A percentile compares a stretch with the other conserved stretches of the same genome.
Evolutionary conservation across 306 rosid species (phyloP).

Genomic region (Cercis canadensis): DNA sequence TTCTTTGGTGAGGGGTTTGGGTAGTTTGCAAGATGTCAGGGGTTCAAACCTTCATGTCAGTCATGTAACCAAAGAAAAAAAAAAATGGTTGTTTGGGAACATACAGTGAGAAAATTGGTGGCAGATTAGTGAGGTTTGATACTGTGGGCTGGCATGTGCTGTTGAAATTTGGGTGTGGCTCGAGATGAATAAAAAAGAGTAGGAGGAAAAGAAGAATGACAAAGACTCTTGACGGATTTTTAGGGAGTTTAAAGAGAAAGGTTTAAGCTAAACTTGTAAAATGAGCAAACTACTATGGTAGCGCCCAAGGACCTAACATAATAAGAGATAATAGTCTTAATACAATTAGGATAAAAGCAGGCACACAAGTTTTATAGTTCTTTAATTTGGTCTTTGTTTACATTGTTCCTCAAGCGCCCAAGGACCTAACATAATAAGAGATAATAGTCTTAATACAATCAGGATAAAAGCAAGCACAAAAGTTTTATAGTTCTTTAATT

Average conservation of each 20-base stretch:
- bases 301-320: not conserved
- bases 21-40: too few species aligned
- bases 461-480: not conserved
- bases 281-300: conserved; percentile 12
- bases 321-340: too few species aligned
- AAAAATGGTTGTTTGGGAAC: not conserved
- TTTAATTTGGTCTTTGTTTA: not conserved
- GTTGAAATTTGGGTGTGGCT: not conserved
- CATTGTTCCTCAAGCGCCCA: too few species aligned
- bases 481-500: too few species aligned
- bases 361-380: not conserved
- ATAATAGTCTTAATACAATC: too few species aligned
- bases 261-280: conserved; percentile 10
- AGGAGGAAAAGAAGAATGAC: conserved; percentile 1
- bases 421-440: too few species aligned
- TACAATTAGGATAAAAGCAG: not conserved
- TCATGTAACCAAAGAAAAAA: too few species aligned
- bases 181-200: conserved; percentile 3
- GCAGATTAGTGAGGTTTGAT: not conserved
- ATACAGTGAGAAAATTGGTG: conserved; percentile 20
- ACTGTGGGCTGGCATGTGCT: conserved; percentile 6
- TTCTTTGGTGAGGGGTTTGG: too few species aligned
- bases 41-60: too few species aligned
- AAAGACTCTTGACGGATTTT: not conserved
- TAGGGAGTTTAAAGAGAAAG: conserved; percentile 12